Base-by-base conservation (phyloP, 2,329 filamentous ascomycete species). In the Trichoderma asperellum region DNA sequence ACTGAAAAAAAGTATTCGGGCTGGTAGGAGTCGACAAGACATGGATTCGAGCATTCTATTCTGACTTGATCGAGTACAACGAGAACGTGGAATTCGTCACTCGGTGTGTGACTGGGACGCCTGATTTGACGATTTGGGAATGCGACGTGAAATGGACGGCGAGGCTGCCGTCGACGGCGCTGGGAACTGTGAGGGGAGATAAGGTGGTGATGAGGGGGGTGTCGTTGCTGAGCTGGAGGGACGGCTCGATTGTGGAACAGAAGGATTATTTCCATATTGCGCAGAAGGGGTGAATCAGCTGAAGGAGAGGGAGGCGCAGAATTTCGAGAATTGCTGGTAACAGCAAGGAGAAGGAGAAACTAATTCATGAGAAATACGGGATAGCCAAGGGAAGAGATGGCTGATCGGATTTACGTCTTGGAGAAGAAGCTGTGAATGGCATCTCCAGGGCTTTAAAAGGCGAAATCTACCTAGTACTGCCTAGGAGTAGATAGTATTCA, bases 241-340 rank as follows among this genome's bases (percentile, higher is more conserved):
- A 64, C 8, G 67, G 59, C 7, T n/a, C 29, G 52, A 63, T 69
- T 58, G 67, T 47, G 58, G 67, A 69, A 37, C 58, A 63, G 27
- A 69, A 69, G 59, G 59, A 69, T n/a, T 63, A 64, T 60, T 62
- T 69, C 3, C 52, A 62, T 21, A 60, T 69, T 14, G n/a, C 53
- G 53, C 34, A 29, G 35, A 57, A 3, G 60, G 34, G 58, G n/a
- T 40, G 35, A 40, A 16, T 2, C 16, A 24, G 47, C 21, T 49
- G n/a, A 49, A 12, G 21, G 21, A 32, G 16, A 32, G 52, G 27
- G 24, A 32, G 16, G 52, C 5, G 52, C 29, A 24, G 27, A 21
- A 47, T 24, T 49, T 21, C 47, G 24, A 12, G n/a, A n/a, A 6
- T 5, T 49, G 47, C n/a, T 24, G 5, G 12, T 37, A 8, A 37